A percentile compares a stretch with the other conserved stretches of the same genome.
phyloP scores from a whole-genome alignment of 257 asterid genomes.

The Fraxinus anomala region DNA sequence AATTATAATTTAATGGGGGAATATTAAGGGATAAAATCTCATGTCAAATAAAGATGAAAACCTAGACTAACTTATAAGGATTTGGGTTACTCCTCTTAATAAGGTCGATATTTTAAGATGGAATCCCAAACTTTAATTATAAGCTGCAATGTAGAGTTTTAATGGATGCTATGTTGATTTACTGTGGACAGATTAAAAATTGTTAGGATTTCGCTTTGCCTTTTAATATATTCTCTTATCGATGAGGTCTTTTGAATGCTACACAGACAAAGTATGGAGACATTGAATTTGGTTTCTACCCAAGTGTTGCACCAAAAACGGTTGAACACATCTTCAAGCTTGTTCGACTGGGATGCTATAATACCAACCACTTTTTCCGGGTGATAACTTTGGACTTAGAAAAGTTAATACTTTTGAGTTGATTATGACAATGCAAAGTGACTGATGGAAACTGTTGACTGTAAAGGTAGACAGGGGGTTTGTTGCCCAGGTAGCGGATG shows the following conservation, averaged over 20 bases:
- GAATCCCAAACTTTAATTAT: too few species aligned
- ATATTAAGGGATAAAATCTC: too few species aligned
- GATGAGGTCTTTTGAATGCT: slow-evolving; percentile 14
- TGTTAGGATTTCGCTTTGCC: neutral
- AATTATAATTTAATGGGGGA: too few species aligned
- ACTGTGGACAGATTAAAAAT: neutral
- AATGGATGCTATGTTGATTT: neutral
- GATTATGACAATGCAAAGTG: slow-evolving; percentile 12
- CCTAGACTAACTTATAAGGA: too few species aligned
- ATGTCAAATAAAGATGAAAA: too few species aligned
- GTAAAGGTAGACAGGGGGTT: slow-evolving; percentile 92
- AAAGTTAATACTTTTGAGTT: neutral
- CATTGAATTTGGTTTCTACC: slow-evolving; percentile 75
- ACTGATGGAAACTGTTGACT: slow-evolving; percentile 23
- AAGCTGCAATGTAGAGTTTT: neutral
- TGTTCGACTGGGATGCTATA: slow-evolving; percentile 83
- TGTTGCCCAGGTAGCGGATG: slow-evolving; percentile 99
- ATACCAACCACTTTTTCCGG: slow-evolving; percentile 94
- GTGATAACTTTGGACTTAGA: slow-evolving; percentile 39
- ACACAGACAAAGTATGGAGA: slow-evolving; percentile 73
- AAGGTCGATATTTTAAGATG: too few species aligned
- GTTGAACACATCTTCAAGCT: slow-evolving; percentile 94
- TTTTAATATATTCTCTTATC: neutral
- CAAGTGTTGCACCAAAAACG: slow-evolving; percentile 74
- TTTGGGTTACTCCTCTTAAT: too few species aligned